phyloP scores from a whole-genome alignment of 352 stramenopile species.

The Globisporangium rhizosaccharum region DNA sequence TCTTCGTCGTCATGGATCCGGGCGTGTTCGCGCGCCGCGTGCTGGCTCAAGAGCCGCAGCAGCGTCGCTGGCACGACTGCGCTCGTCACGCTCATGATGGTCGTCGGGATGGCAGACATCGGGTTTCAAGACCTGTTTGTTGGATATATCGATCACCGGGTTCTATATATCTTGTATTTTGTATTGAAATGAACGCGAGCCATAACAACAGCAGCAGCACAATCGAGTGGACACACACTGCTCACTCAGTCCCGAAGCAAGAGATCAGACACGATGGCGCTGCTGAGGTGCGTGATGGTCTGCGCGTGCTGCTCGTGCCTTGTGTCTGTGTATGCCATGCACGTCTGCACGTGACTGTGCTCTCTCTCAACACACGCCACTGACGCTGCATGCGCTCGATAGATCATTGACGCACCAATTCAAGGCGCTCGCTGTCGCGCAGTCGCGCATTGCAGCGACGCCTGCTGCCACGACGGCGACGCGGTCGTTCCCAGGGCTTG shows the following conservation, averaged over 20 bases:
- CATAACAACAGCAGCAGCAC: neutral
- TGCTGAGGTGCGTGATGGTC: slow-evolving; percentile 31
- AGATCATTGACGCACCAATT: slow-evolving; percentile 60
- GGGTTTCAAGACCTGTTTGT: neutral
- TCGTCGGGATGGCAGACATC: neutral
- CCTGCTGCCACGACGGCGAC: slow-evolving; percentile 9
- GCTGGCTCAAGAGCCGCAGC: slow-evolving; percentile 4
- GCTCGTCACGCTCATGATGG: neutral
- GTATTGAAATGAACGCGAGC: too few species aligned
- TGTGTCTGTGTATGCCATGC: neutral
- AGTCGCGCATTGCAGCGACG: slow-evolving; percentile 14
- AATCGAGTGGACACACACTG: slow-evolving; percentile 11
- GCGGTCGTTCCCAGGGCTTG: slow-evolving; percentile 18
- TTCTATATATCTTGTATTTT: neutral
- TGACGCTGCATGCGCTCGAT: neutral
- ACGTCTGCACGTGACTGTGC: neutral
- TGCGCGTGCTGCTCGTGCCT: neutral
- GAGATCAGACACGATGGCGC: slow-evolving; percentile 17
- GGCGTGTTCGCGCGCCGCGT: slow-evolving; percentile 6
- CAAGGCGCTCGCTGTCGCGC: slow-evolving; percentile 35
- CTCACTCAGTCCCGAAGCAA: neutral
- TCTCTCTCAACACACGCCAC: neutral
- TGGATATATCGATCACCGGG: neutral
- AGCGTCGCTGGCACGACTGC: slow-evolving; percentile 7
- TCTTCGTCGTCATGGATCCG: slow-evolving; percentile 1